A percentile compares a stretch with the other conserved stretches of the same genome.
phyloP scores from a whole-genome alignment of 768 basidiomycete species.

The Collybia sordida region DNA sequence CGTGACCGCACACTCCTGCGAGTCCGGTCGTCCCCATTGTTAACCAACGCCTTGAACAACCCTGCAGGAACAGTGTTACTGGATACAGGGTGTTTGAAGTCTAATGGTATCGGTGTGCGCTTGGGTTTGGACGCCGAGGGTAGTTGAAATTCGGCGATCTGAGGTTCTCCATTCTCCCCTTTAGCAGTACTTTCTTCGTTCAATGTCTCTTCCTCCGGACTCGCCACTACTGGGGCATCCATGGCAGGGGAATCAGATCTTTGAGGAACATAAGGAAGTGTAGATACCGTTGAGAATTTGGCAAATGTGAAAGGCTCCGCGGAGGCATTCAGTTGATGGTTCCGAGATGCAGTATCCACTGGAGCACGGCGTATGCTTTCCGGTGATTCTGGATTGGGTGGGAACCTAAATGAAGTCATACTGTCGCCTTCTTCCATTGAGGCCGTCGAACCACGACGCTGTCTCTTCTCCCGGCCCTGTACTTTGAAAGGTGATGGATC shows the following conservation, averaged over 20 bases:
- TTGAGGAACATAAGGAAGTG: slow-evolving; percentile 27
- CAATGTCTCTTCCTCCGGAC: slow-evolving; percentile 20
- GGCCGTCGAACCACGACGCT: slow-evolving; percentile 51
- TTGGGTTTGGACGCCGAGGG: slow-evolving; percentile 38
- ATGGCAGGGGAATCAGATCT: slow-evolving; percentile 16
- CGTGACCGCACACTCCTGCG: slow-evolving; percentile 74
- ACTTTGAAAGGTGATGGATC: slow-evolving; percentile 44
- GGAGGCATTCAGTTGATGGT: slow-evolving; percentile 37
- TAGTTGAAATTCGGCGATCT: slow-evolving; percentile 24
- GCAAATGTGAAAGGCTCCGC: slow-evolving; percentile 69
- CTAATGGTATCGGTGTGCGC: slow-evolving; percentile 74
- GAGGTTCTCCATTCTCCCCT: slow-evolving; percentile 24
- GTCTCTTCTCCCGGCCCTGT: slow-evolving; percentile 83
- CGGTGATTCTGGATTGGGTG: slow-evolving; percentile 50
- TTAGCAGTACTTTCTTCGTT: slow-evolving; percentile 37
- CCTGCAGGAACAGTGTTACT: slow-evolving; percentile 84
- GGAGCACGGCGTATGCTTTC: slow-evolving; percentile 43
- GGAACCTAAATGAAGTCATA: slow-evolving; percentile 80
- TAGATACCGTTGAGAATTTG: slow-evolving; percentile 51
- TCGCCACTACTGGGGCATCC: slow-evolving; percentile 10
- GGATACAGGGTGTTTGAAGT: slow-evolving; percentile 58
- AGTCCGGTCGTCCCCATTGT: slow-evolving; percentile 60
- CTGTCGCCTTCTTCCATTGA: slow-evolving; percentile 56
- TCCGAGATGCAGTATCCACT: slow-evolving; percentile 12
- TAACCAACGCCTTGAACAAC: slow-evolving; percentile 77